Base-by-base conservation (phyloP, 345 rosid genomes). In the Zanthoxylum bungeanum region DNA sequence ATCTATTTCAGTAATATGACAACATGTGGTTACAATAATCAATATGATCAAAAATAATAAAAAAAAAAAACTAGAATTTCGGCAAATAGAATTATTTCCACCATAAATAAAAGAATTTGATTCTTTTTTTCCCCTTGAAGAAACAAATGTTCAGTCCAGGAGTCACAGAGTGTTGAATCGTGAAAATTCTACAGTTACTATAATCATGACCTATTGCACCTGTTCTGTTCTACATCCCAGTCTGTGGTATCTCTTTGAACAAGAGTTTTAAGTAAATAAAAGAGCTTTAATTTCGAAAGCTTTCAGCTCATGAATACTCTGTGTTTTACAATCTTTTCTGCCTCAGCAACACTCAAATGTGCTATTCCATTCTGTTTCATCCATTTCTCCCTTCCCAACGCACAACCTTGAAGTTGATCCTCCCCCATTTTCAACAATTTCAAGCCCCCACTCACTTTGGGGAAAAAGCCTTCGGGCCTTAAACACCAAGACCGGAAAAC, bases 401-500 rank as follows among this genome's bases (percentile, higher is more conserved):
- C 55, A 66, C 78, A 39, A 46, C 70, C 86, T 53, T 81, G 78
- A 55, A 85, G 80, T 77, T 89, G 87, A 57, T 85, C 78, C 87
- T 87, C 88, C 17, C 69, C 77, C 88, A 89, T 88, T 66, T 79
- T 85, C 60, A 95, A 71, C 82, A 95, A 22, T 69, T 78, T 88
- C 84, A 89, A 70, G 47, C 96, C 80, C 16, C 88, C 96, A 0
- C 75, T 84, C 65, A 70, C 9, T 81, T 81, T 87, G 0, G 93
- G 91, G 69, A 95, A 91, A 79, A 92, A 95, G 55, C 97, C 89
- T 73, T 92, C 85, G 0, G 97, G 94, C 64, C 93, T 88, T 79
- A 91, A 74, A 49, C 98, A 95, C 97, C 98, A 95, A 28, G 85
- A 79, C 76, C 89, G 50, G 61, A 91, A 92, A 53, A 91, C 87